phyloP scores from a whole-genome alignment of 352 stramenopile species.

The Globisporangium splendens region DNA sequence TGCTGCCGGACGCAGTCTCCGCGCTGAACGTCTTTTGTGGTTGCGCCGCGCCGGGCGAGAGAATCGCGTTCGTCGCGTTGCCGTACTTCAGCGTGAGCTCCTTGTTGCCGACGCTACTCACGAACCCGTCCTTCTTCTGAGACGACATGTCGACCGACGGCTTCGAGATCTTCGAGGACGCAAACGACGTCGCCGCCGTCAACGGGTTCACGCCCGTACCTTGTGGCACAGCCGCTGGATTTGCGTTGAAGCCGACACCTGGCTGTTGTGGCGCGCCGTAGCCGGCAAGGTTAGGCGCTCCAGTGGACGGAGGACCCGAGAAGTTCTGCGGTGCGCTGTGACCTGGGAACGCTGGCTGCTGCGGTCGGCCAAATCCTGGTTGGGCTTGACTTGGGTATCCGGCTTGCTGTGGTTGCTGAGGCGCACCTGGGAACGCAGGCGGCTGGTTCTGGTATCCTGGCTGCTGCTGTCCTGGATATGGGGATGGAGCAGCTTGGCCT shows the following conservation, averaged over 20 bases:
- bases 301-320: constrained; percentile 51
- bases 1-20: constrained; percentile 56
- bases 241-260: constrained; percentile 34
- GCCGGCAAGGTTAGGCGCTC: constrained; percentile 18
- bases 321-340: constrained; percentile 20
- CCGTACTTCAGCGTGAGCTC: constrained; percentile 85
- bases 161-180: constrained; percentile 76
- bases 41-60: constrained; percentile 39
- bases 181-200: constrained; percentile 40
- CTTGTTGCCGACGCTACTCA: constrained; percentile 85
- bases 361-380: constrained; percentile 31
- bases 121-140: constrained; percentile 81
- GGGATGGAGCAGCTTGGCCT: constrained; percentile 1
- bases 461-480: constrained; percentile 21
- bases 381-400: constrained; percentile 13
- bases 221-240: constrained; percentile 43
- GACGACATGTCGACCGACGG: constrained; percentile 78
- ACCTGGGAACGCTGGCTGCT: constrained; percentile 30
- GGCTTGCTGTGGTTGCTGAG: constrained; percentile 17
- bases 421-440: constrained; percentile 24
- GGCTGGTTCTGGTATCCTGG: constrained; percentile 37
- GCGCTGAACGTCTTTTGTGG: constrained; percentile 39
- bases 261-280: constrained; percentile 25
- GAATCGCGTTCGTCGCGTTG: constrained; percentile 58
- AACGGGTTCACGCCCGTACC: constrained; percentile 70